Conservation (phyloP, 164 flowering plant genomes). For the Vitis labrusca region DNA sequence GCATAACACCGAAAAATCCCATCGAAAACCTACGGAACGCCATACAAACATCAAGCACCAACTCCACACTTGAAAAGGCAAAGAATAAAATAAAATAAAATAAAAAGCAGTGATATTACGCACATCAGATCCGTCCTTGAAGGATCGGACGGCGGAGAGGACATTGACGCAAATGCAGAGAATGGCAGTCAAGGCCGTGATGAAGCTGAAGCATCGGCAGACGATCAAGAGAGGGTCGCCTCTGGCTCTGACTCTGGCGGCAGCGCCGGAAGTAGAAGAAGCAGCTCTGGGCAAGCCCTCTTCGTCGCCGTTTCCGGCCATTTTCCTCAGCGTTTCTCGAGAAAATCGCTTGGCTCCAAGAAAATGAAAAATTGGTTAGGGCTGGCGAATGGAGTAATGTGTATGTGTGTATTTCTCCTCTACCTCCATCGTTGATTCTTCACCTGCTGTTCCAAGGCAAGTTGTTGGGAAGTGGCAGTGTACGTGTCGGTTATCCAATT, state of each 20-base stretch:
- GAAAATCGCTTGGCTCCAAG: neutral
- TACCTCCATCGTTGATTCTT: too few species aligned
- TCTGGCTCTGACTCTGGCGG: slow-evolving; percentile 27
- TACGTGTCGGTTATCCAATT: too few species aligned
- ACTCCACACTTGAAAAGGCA: neutral
- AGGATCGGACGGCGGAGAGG: slow-evolving; percentile 73
- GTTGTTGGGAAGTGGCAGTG: too few species aligned
- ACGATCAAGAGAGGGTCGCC: slow-evolving; percentile 61
- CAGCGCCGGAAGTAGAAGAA: slow-evolving; percentile 4
- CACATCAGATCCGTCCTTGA: slow-evolving; percentile 72
- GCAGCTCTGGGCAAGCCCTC: neutral
- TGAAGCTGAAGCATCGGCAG: slow-evolving; percentile 75
- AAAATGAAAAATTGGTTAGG: neutral
- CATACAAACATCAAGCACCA: neutral
- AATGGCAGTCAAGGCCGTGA: slow-evolving; percentile 56
- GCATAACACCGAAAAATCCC: slow-evolving; percentile 96
- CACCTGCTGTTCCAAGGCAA: too few species aligned
- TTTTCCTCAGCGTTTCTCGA: slow-evolving; percentile 6
- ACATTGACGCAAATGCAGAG: slow-evolving; percentile 77
- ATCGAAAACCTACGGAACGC: slow-evolving; percentile 62
- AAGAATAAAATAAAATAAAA: neutral
- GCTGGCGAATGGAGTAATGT: too few species aligned
- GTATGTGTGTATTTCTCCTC: too few species aligned
- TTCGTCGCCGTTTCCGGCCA: slow-evolving; percentile 21
- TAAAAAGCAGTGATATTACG: neutral